Percentiles rank a stretch among this genome's conserved stretches.
phyloP scores from a whole-genome alignment of 306 rosid genomes.

The Purshia tridentata region DNA sequence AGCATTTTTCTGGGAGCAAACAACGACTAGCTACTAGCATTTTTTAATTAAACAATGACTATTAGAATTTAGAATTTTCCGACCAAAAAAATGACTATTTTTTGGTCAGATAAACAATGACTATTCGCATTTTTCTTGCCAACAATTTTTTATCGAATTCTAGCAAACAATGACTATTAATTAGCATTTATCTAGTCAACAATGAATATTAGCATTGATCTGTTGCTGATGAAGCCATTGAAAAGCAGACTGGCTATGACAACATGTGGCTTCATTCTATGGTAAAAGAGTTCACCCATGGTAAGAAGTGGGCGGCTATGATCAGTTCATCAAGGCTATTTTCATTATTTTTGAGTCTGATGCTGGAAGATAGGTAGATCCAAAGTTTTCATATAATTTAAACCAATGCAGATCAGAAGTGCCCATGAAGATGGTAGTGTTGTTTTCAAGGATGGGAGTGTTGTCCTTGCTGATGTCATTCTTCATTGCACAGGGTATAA shows the following conservation, averaged over 20 bases:
- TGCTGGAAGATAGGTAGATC: constrained; percentile 9
- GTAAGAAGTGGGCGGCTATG: neutral
- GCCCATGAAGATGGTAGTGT: constrained; percentile 62
- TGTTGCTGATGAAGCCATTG: constrained; percentile 28
- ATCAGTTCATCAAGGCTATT: neutral
- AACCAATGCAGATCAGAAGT: constrained; percentile 54
- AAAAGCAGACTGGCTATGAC: constrained; percentile 40
- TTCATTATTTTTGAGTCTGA: neutral
- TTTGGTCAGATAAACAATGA: too few species aligned
- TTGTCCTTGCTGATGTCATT: constrained; percentile 56
- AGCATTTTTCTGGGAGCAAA: too few species aligned
- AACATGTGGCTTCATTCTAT: constrained; percentile 78
- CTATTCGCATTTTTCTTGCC: too few species aligned
- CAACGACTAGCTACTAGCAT: too few species aligned
- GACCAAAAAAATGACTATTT: too few species aligned
- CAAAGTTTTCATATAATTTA: neutral
- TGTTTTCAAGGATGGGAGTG: constrained; percentile 54
- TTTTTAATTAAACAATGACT: too few species aligned
- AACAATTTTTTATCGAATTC: too few species aligned
- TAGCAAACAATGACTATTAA: too few species aligned
- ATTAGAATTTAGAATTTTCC: too few species aligned
- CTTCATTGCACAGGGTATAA: constrained; percentile 83
- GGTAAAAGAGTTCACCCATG: constrained; percentile 39
- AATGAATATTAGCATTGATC: too few species aligned
- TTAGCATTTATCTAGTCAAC: too few species aligned